These are phyloP conservation scores for Penicillium egyptiacum DNA, from an alignment of 495 filamentous ascomycete genomes.

Conservation along the genomic window DNA sequence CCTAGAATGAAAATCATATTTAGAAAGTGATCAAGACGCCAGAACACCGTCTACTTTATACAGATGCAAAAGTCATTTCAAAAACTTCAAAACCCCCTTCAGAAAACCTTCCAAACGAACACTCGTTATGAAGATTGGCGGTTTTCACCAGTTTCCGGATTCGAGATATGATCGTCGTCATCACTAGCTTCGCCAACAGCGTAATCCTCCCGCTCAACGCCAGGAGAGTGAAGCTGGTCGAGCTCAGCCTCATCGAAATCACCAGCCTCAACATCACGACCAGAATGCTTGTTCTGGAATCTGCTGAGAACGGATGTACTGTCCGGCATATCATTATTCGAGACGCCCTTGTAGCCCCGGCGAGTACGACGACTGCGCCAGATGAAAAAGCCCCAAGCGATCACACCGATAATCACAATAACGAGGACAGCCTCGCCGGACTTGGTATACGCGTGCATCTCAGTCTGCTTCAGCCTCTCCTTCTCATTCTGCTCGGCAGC, in stretches of 20 bases:
- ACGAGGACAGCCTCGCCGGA: constrained; percentile 88
- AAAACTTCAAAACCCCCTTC: not conserved
- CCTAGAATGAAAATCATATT: not conserved
- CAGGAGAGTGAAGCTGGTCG: constrained; percentile 64
- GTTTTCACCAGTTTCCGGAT: constrained; percentile 6
- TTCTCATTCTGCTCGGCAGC: constrained; percentile 70
- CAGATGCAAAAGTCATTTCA: not conserved
- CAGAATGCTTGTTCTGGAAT: constrained; percentile 50
- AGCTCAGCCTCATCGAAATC: constrained; percentile 91
- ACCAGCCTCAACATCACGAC: constrained; percentile 70
- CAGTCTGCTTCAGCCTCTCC: constrained; percentile 76
- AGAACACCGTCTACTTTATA: constrained; percentile 5
- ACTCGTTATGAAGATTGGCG: constrained; percentile 12
- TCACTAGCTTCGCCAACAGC: constrained; percentile 46
- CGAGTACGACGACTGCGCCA: constrained; percentile 68
- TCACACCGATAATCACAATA: constrained; percentile 77
- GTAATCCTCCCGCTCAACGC: constrained; percentile 42
- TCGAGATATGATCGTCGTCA: constrained; percentile 34
- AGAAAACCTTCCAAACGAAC: not conserved
- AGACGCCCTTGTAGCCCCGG: constrained; percentile 49
- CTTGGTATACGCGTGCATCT: constrained; percentile 89
- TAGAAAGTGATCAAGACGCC: not conserved
- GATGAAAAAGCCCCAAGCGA: constrained; percentile 79
- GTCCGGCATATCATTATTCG: constrained; percentile 24
- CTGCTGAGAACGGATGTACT: constrained; percentile 37